phyloP scores from a whole-genome alignment of 2,329 filamentous ascomycete genomes.

The Colletotrichum lentis region DNA sequence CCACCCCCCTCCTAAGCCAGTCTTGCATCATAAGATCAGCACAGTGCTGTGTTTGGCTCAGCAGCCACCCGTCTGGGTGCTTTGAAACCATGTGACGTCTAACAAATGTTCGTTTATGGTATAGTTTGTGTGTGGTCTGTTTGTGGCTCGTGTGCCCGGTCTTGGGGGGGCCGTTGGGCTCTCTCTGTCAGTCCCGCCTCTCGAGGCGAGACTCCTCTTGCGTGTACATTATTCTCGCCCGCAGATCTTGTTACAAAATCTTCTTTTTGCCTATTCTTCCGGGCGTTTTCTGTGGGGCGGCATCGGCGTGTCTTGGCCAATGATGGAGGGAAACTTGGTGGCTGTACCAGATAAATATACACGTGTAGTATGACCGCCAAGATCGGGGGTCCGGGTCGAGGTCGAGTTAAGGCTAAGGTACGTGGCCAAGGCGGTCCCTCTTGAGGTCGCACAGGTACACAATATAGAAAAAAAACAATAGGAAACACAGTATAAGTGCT shows the following conservation, averaged over 20 bases:
- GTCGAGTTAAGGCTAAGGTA: too few relatives aligned
- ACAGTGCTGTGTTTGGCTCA: too few relatives aligned
- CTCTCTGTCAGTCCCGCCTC: too few relatives aligned
- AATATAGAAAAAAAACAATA: too few relatives aligned
- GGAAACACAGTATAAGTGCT: too few relatives aligned
- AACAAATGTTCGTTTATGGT: background rate
- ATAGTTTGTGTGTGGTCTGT: background rate
- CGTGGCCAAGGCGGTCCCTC: too few relatives aligned
- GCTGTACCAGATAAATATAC: background rate
- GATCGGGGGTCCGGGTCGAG: too few relatives aligned
- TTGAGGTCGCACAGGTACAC: too few relatives aligned
- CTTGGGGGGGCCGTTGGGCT: background rate
- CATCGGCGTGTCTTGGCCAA: background rate
- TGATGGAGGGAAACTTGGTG: background rate
- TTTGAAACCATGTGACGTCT: too few relatives aligned
- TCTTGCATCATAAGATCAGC: background rate
- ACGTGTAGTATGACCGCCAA: background rate
- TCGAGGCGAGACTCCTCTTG: too few relatives aligned
- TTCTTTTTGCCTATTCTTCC: background rate
- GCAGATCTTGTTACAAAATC: too few relatives aligned
- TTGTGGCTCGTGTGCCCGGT: background rate
- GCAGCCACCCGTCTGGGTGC: too few relatives aligned
- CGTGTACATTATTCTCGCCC: background rate
- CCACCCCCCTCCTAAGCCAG: background rate
- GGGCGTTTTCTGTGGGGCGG: background rate